Base-by-base conservation (phyloP, 106 monocot species). In the Platanthera guangdongensis region DNA sequence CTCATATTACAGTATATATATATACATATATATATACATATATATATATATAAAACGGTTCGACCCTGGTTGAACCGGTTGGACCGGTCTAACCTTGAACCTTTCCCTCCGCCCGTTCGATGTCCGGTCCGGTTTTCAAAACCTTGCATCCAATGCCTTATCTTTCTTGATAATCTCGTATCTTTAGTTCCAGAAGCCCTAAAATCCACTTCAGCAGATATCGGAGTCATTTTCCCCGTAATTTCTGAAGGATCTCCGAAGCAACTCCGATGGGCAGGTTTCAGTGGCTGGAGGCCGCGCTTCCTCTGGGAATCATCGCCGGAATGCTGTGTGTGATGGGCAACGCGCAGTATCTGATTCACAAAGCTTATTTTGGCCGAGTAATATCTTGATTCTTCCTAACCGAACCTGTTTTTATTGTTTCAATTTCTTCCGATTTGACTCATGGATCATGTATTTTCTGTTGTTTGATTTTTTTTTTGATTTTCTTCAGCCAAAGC, bases 291-390 rank as follows among this genome's bases (percentile, higher is more conserved):
- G 97, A 99, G 75, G 97, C 97, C 12, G 22, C 90, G 47, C 87
- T 99, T n/a, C 97, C 97, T 50, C 82, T 99, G 57, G 97, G 91
- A n/a, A 90, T 99, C 91, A 99, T 99, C 88, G 94, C 83, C 13
- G 97, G 94, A 11, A 86, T 99, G 89, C 86, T 99, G 7, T 87
- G 83, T 77, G 82, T 92, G 49, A 94, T 94, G 94, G 97, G 94
- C n/a, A 99, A 99, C 82, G 83, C 83, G 5, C 97, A 94, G 85
- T 99, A 99, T 80, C 85, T 67, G 83, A 92, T 99, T 84, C 94
- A 99, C 84, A 89, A 78, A 73, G 94, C 96, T 57, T 94, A 89
- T 47, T 88, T 86, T 77, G 97, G 97, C 45, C 74, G 96, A 78
- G 96, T 97, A 72, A 79, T 80, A 14, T 76, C 45, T 9, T 13